phyloP scores from a whole-genome alignment of 257 asterid genomes.

The Forsythia viridissima region DNA sequence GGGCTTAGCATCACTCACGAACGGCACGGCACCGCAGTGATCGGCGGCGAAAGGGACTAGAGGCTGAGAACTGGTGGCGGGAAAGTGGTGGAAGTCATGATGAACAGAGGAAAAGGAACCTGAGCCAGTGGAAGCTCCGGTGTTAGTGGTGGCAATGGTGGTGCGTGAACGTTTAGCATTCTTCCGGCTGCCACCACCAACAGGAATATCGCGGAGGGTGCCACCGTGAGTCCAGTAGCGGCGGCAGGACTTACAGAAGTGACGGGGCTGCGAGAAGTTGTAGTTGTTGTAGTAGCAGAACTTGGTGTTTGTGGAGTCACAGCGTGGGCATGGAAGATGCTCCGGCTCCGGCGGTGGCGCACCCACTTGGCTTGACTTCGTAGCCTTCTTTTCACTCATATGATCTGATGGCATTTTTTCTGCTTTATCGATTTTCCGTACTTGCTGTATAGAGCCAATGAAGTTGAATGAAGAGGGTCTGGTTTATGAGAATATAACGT shows the following conservation, averaged over 20 bases:
- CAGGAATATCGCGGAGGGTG: slow-evolving; percentile 86
- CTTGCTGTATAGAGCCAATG: background rate
- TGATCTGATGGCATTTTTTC: slow-evolving; percentile 53
- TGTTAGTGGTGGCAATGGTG: background rate
- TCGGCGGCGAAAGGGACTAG: slow-evolving; percentile 43
- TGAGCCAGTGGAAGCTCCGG: slow-evolving; percentile 7
- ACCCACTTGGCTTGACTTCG: slow-evolving; percentile 46
- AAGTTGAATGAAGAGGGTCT: background rate
- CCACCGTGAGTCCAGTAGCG: slow-evolving; percentile 99
- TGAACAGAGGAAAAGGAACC: slow-evolving; percentile 25
- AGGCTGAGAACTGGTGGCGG: slow-evolving; percentile 36
- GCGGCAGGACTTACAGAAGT: slow-evolving; percentile 94
- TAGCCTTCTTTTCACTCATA: slow-evolving; percentile 35
- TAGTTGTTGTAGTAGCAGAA: slow-evolving; percentile 97
- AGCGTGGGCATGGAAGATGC: slow-evolving; percentile 92
- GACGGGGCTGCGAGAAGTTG: slow-evolving; percentile 92
- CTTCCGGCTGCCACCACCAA: slow-evolving; percentile 93
- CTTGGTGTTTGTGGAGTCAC: slow-evolving; percentile 89
- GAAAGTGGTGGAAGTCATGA: slow-evolving; percentile 55
- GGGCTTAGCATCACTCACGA: slow-evolving; percentile 25
- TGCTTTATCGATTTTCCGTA: no score
- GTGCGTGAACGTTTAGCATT: slow-evolving; percentile 85
- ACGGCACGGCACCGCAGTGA: slow-evolving; percentile 33
- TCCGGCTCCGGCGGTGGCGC: slow-evolving; percentile 85
- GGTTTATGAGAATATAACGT: background rate